These are phyloP conservation scores for Sonneratia alba DNA, from an alignment of 345 rosid genomes.

Conservation along the genomic window DNA sequence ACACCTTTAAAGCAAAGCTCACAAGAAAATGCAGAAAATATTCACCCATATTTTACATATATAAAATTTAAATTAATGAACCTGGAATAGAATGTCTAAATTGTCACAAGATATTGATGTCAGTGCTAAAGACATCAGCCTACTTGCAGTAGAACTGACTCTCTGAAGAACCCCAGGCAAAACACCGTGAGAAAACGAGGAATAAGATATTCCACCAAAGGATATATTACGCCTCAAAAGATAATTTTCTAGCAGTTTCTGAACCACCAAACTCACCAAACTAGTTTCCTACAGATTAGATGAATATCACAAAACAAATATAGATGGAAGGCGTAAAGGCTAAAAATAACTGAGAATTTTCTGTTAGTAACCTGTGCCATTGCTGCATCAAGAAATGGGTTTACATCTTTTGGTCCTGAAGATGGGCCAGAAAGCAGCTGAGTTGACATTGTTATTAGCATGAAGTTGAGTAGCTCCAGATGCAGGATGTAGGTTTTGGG, in stretches of 20 bases:
- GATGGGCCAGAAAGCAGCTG: slow-evolving; percentile 76
- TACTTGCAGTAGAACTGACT: slow-evolving; percentile 92
- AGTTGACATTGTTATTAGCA: slow-evolving; percentile 80
- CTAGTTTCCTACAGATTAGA: slow-evolving; percentile 50
- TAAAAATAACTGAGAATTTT: neutral
- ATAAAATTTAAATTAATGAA: neutral
- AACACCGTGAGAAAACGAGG: slow-evolving; percentile 40
- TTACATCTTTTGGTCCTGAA: slow-evolving; percentile 60
- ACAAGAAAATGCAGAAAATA: neutral
- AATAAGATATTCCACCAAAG: slow-evolving; percentile 36
- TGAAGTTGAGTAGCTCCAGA: slow-evolving; percentile 87
- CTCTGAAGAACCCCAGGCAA: slow-evolving; percentile 78
- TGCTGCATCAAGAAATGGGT: slow-evolving; percentile 85
- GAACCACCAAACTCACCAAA: slow-evolving; percentile 57
- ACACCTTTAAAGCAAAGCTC: neutral
- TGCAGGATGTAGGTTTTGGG: slow-evolving; percentile 62
- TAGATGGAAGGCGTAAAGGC: slow-evolving; percentile 7
- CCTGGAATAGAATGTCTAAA: neutral
- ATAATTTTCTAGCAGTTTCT: slow-evolving; percentile 58
- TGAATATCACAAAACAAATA: slow-evolving; percentile 6
- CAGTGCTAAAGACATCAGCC: slow-evolving; percentile 11
- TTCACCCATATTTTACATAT: neutral
- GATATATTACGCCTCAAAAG: slow-evolving; percentile 42
- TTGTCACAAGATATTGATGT: neutral
- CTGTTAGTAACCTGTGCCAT: slow-evolving; percentile 61